Evolutionary conservation across 2,329 filamentous ascomycete species (phyloP), one percentile per base, ranked within the genome.

Genomic region (Fusarium pseudocircinatum): DNA sequence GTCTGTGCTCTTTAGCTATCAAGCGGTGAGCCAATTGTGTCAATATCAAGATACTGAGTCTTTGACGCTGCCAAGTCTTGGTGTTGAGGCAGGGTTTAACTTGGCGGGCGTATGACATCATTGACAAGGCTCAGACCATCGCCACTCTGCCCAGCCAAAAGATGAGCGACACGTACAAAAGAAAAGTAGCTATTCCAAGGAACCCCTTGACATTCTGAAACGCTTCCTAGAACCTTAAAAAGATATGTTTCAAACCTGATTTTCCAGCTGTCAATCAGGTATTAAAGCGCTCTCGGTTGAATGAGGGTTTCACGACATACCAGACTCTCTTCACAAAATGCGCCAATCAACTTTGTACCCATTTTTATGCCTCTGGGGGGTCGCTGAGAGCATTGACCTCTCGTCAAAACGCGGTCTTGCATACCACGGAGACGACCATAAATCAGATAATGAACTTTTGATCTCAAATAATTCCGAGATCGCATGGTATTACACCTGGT

Each of bases 401-500:
- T 47, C 71, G 0, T 76, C 68, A 6, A 78, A 78, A 36, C 75
- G 77, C 15, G 77, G 77, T 1, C 72, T 78, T 2, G 77, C 75
- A 4, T 78, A 70, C 28, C 67, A 71, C 7, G 77, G 73, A 18
- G 77, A 78, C n/a, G 65, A 76, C 7, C 74, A 78, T 18, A 47
- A 77, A 20, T 68, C 79, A 1, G 83, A 85, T 60, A 79, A 78
- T 44, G 64, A 78, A n/a, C 73, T 84, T 2, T 61, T 85, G 2
- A 63, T 81, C 3, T 84, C 83, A 0, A 75, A 78, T 22, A 76
- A 81, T 30, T 84, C 83, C 0, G 76, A 81, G 12, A 79, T 85
- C 18, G 73, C 78, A 0, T 85, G 83, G 83, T 85, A 85, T 69
- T 85, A 84, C 60, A 85, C 82, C 0, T 85, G 83, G 83, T 83